Evolutionary conservation across 805 yeast species (phyloP), one percentile per base, ranked within the genome.

Genomic region (Spathaspora sp.): DNA sequence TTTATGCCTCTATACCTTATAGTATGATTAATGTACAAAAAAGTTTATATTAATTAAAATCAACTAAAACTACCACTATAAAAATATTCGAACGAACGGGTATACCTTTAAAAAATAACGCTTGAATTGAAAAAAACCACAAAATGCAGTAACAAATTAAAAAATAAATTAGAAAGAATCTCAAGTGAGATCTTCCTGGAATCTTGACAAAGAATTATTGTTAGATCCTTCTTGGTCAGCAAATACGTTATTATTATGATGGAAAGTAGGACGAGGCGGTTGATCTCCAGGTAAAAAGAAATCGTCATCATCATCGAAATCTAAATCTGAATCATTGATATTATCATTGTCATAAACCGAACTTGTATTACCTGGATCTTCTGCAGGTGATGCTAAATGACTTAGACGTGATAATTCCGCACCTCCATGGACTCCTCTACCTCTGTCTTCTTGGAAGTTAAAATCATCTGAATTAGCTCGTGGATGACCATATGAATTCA

Each of bases 401-500:
- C 18, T 11, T 35, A 35, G 14, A 16, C 9, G 40, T 3, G 40
- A 35, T 14, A 35, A 14, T 35, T 17, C 40, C 4, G 18, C 40
- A 3, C 18, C 18, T 3, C 40, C 40, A 14, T 12, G 40, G 2
- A 17, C 9, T 35, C 5, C 17, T 14, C 40, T 35, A n/a, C 32
- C 32, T 29, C 40, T 35, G 7, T 52, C 44, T 38, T 61, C 67
- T 38, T 58, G 53, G 42, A 61, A 57, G 47, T 60, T 53, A 48
- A 60, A 60, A 44, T 63, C 63, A 44, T 60, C 60, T 5, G 61
- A 58, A 20, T 52, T 48, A 8, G 60, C 61, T 50, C 59, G 51
- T 12, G 64, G 63, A 47, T 65, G 60, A 1, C 64, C 64, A 46
- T 57, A 55, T 18, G 72, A 64, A 50, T 65, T 66, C 50, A 60